Evolutionary conservation across 2,329 filamentous ascomycete species (phyloP), one percentile per base, ranked within the genome.

Genomic region (Neoarthrinium moseri): DNA sequence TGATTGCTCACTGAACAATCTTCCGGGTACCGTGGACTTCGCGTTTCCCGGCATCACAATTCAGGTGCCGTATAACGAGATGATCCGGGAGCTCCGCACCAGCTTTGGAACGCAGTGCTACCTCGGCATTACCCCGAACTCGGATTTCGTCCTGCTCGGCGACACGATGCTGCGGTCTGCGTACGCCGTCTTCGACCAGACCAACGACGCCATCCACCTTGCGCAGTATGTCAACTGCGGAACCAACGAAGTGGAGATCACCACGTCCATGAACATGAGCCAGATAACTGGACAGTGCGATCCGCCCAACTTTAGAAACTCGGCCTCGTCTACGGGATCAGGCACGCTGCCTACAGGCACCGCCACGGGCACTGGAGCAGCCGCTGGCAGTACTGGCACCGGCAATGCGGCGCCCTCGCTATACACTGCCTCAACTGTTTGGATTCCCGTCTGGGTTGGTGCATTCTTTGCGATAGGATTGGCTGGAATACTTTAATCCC

Each of bases 91-190:
- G 54, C 47, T 63, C 2, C 48, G 51, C 23, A 57, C 52, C 3
- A 32, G 27, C 22, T 56, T 60, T 17, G 51, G 54, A 18, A 53
- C 62, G 11, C 57, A 57, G 10, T 80, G 76, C 54, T 75, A 73
- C 45, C 59, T 80, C n/a, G 76, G 76, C 6, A 70, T 80, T 49
- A 66, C 67, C 51, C 65, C 71, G 7, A 76, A 68, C 52, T 59
- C 67, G 6, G 65, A 68, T 22, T 79, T 77, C 52, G 67, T 68
- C 33, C 61, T 82, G n/a, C 66, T 82, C n/a, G 79, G 79, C 10
- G 79, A 81, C 54, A 79, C 77, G 1, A 79, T 83, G 58, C 51
- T 82, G 51, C 72, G 79, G 24, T 78, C 75, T 10, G 76, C 75
- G 18, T 80, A 80, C 51, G 66, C 69, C 40, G 74, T 79, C 43